Conservation (phyloP, 164 flowering plant genomes). For the Tetrastigma voinierianum region DNA sequence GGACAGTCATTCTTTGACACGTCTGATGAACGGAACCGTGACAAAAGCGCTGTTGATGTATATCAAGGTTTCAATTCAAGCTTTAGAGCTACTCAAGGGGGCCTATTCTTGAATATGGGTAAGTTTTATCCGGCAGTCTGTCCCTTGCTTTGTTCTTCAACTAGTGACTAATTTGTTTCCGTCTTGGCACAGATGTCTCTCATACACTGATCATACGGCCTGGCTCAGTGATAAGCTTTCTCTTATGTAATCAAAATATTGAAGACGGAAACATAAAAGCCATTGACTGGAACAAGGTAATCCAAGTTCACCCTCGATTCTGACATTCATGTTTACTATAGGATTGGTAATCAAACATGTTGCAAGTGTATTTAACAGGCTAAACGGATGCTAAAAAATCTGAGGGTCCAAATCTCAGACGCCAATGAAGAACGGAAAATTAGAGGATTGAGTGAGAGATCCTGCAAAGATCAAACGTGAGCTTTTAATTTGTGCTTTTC, state of each 20-base stretch:
- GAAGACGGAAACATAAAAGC: no score
- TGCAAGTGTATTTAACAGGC: background rate
- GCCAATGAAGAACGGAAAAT: background rate
- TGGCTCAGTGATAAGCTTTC: background rate
- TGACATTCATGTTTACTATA: background rate
- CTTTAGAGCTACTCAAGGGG: constrained; percentile 25
- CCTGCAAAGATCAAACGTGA: background rate
- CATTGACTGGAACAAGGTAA: background rate
- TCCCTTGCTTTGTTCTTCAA: background rate
- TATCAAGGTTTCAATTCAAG: constrained; percentile 26
- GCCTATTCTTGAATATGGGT: constrained; percentile 22
- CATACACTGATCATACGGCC: background rate
- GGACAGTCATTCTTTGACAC: constrained; percentile 17
- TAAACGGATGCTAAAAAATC: background rate
- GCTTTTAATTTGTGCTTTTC: background rate
- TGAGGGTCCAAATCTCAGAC: background rate
- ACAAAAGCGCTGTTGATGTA: constrained; percentile 20
- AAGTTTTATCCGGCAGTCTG: background rate
- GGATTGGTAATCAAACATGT: background rate
- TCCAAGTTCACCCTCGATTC: background rate
- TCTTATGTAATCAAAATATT: no score
- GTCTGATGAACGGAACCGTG: no score
- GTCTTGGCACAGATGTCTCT: background rate
- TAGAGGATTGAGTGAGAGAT: background rate
- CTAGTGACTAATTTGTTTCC: background rate